phyloP scores from a whole-genome alignment of 2,329 filamentous ascomycete genomes.

The Trichoderma sp. region DNA sequence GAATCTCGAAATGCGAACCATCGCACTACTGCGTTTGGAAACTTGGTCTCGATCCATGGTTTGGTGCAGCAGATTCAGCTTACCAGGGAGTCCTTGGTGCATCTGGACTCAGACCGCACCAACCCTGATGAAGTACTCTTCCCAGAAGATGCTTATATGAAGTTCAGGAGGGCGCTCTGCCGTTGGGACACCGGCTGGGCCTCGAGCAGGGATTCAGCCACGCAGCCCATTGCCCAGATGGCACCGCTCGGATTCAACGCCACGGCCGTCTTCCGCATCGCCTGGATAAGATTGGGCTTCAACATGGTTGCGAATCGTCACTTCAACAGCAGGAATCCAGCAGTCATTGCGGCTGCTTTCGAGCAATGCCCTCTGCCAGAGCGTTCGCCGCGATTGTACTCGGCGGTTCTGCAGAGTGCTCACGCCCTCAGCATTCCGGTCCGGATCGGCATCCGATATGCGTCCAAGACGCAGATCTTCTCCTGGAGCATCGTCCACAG shows the following conservation, averaged over 20 bases:
- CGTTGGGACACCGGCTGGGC: conserved; percentile 23
- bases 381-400: conserved; percentile 24
- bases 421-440: conserved; percentile 22
- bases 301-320: background rate
- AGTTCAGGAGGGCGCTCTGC: conserved; percentile 21
- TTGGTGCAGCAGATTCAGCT: conserved; percentile 22
- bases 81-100: conserved; percentile 15
- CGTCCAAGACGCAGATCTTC: conserved; percentile 13
- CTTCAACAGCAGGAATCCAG: conserved; percentile 15
- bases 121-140: background rate
- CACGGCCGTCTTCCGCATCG: conserved; percentile 14
- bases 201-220: background rate
- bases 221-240: conserved; percentile 23
- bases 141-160: conserved; percentile 9
- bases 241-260: conserved; percentile 21
- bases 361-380: background rate
- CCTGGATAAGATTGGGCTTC: conserved; percentile 17
- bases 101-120: background rate
- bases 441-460: conserved; percentile 16
- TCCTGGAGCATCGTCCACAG: conserved; percentile 22
- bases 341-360: background rate
- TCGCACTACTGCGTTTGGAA: conserved; percentile 18
- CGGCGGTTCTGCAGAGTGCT: conserved; percentile 17
- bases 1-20: conserved; percentile 1
- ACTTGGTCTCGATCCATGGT: conserved; percentile 6